These are phyloP conservation scores for Chamaecrista fasciculata DNA, from an alignment of 306 rosid species.

Conservation along the genomic window DNA sequence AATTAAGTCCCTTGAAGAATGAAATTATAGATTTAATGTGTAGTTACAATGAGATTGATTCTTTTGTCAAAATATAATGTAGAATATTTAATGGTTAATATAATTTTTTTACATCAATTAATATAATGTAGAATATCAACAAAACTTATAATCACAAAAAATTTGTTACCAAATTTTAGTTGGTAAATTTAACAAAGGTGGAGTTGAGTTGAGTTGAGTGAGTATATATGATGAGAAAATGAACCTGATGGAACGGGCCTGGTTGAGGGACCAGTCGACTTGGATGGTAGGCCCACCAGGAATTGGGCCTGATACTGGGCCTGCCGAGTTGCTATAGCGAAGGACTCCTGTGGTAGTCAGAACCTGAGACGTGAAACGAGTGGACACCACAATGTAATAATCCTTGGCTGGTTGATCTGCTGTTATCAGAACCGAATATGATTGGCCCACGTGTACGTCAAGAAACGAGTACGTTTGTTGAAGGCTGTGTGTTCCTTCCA, in stretches of 20 bases:
- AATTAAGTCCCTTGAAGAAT: too few relatives aligned
- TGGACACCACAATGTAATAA: constrained; percentile 71
- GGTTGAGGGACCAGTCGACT: constrained; percentile 95
- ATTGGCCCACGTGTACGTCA: constrained; percentile 89
- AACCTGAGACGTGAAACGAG: constrained; percentile 60
- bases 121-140: too few relatives aligned
- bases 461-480: constrained; percentile 83
- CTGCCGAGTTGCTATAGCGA: constrained; percentile 79
- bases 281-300: constrained; percentile 99
- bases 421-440: constrained; percentile 79
- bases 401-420: constrained; percentile 89
- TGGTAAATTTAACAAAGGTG: too few relatives aligned
- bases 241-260: constrained; percentile 92
- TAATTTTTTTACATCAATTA: too few relatives aligned
- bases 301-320: constrained; percentile 73
- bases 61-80: too few relatives aligned
- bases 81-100: too few relatives aligned
- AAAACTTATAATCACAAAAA: too few relatives aligned
- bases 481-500: constrained; percentile 94
- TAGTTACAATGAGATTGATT: too few relatives aligned
- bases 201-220: too few relatives aligned
- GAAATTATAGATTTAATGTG: too few relatives aligned
- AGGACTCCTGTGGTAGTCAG: constrained; percentile 72
- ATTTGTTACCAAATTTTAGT: too few relatives aligned
- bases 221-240: too few relatives aligned